Evolutionary conservation across 2,329 filamentous ascomycete genomes (phyloP).

Genomic region (Talaromyces piceae): DNA sequence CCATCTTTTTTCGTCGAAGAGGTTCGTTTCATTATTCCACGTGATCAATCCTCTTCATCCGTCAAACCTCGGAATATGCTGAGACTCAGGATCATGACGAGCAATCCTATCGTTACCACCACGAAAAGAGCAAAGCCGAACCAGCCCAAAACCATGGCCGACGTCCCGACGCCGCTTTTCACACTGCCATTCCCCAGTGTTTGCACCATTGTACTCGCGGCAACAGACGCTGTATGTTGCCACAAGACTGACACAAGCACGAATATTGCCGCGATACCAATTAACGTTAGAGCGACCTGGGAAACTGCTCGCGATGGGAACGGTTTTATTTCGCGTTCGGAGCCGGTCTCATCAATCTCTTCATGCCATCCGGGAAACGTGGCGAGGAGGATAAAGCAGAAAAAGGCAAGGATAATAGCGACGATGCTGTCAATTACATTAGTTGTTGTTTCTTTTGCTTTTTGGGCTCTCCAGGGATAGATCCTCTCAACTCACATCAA

Average conservation of each 20-base stretch:
- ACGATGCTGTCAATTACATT: constrained; percentile 86
- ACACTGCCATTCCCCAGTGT: constrained; percentile 88
- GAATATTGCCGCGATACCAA: constrained; percentile 64
- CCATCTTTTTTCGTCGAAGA: background rate
- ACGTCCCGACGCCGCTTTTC: constrained; percentile 79
- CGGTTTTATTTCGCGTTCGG: constrained; percentile 83
- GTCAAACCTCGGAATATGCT: constrained; percentile 60
- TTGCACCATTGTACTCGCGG: constrained; percentile 86
- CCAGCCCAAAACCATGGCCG: constrained; percentile 96
- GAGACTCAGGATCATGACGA: constrained; percentile 96
- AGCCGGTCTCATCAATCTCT: constrained; percentile 71
- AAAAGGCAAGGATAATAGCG: constrained; percentile 92
- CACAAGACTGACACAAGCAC: constrained; percentile 56
- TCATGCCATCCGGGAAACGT: constrained; percentile 98
- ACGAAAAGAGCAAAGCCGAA: constrained; percentile 91
- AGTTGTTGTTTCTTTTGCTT: constrained; percentile 14
- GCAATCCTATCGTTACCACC: constrained; percentile 84
- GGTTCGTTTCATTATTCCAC: too few relatives aligned
- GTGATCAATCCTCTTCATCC: constrained; percentile 29
- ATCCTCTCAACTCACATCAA: constrained; percentile 59
- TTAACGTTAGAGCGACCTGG: constrained; percentile 85
- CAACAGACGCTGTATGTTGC: constrained; percentile 87
- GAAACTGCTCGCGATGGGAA: constrained; percentile 90
- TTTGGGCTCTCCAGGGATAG: background rate
- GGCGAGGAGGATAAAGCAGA: constrained; percentile 88